A percentile compares a stretch with the other conserved stretches of the same genome.
Conservation (phyloP, 768 basidiomycete genomes). For the Mycena galericulata region DNA sequence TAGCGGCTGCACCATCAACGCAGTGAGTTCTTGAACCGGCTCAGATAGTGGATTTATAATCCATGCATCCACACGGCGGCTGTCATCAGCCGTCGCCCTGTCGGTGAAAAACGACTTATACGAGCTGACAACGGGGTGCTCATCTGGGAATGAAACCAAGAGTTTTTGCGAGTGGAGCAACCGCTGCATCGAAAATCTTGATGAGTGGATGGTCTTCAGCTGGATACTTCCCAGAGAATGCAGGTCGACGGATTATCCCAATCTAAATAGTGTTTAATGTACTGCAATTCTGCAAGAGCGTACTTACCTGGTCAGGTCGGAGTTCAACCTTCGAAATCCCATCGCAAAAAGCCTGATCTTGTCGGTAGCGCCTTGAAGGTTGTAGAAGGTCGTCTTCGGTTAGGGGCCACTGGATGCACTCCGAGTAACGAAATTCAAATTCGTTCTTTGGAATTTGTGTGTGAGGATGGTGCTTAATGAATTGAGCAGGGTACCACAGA, state of each 20-base stretch:
- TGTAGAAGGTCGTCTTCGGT: not conserved
- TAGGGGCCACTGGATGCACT: conserved; percentile 3
- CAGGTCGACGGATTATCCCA: not conserved
- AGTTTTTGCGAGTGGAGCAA: not conserved
- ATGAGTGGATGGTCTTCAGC: not conserved
- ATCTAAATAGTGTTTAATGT: not conserved
- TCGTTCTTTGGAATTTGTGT: not conserved
- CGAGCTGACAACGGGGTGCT: no score
- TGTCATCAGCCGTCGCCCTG: not conserved
- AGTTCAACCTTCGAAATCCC: conserved; percentile 3
- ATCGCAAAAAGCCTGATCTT: not conserved
- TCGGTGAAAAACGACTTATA: no score
- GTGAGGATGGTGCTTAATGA: not conserved
- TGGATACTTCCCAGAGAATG: not conserved
- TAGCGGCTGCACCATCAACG: not conserved
- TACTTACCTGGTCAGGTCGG: not conserved
- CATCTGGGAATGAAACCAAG: no score
- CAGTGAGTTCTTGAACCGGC: not conserved
- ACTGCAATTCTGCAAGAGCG: not conserved
- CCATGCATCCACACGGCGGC: not conserved
- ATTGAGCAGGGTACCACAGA: no score
- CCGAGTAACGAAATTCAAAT: conserved; percentile 13
- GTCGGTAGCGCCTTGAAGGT: not conserved
- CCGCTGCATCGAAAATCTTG: conserved; percentile 4
- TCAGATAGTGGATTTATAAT: not conserved